phyloP scores from a whole-genome alignment of 805 yeast species.

The Yarrowia alimentaria region DNA sequence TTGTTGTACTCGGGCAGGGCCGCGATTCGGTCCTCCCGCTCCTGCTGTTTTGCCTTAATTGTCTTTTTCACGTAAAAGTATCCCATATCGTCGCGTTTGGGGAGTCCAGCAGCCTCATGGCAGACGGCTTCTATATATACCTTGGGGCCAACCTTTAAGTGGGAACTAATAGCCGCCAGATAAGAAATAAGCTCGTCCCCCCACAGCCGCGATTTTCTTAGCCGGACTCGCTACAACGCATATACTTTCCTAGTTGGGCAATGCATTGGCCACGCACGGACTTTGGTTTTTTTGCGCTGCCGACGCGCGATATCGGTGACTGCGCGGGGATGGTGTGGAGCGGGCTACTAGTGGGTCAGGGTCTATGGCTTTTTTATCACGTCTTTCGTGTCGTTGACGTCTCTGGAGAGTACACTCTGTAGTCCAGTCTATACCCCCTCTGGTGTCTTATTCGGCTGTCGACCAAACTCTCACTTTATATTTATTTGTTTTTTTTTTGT shows the following conservation, averaged over 20 bases:
- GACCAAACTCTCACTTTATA: too few relatives aligned
- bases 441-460: too few relatives aligned
- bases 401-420: too few relatives aligned
- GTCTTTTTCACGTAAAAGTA: slow-evolving; percentile 31
- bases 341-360: too few relatives aligned
- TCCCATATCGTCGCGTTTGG: slow-evolving; percentile 14
- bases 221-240: slow-evolving; percentile 18
- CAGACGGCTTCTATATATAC: slow-evolving; percentile 13
- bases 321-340: too few relatives aligned
- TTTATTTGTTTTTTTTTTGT: too few relatives aligned
- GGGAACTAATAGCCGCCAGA: slow-evolving; percentile 26
- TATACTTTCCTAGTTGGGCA: slow-evolving; percentile 17
- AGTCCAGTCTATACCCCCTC: too few relatives aligned
- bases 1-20: slow-evolving; percentile 42
- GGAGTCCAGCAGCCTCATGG: not conserved
- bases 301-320: too few relatives aligned
- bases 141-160: not conserved
- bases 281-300: too few relatives aligned
- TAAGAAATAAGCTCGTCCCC: slow-evolving; percentile 26
- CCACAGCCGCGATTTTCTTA: slow-evolving; percentile 12
- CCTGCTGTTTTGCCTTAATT: slow-evolving; percentile 38
- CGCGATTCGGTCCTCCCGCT: slow-evolving; percentile 41
- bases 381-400: too few relatives aligned
- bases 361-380: too few relatives aligned
- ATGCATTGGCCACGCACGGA: too few relatives aligned